A percentile compares a stretch with the other conserved stretches of the same genome.
Conservation (phyloP, 805 yeast genomes). For the Metschnikowia cerradonensis region DNA sequence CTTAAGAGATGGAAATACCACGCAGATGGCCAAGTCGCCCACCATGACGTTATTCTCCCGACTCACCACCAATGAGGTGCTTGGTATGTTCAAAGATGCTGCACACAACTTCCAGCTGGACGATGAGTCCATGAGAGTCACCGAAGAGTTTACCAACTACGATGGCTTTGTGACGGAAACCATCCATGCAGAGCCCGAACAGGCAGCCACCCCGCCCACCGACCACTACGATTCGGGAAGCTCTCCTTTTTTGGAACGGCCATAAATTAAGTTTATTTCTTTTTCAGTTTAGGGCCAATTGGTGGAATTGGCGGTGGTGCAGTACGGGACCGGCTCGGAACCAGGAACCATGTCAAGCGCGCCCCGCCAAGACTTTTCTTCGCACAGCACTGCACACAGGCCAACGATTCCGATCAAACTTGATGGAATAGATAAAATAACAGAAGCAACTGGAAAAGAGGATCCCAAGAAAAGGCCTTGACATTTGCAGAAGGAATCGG, state of each 20-base stretch:
- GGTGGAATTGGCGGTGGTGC: background rate
- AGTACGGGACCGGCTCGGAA: background rate
- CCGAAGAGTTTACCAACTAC: slow-evolving; percentile 29
- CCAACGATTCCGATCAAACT: background rate
- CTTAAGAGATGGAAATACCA: slow-evolving; percentile 33
- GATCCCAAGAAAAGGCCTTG: background rate
- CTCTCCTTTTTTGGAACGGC: slow-evolving; percentile 36
- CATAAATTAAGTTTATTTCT: background rate
- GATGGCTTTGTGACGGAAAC: slow-evolving; percentile 52
- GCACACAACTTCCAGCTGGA: slow-evolving; percentile 28
- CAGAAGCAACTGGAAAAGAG: background rate
- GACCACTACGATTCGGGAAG: slow-evolving; percentile 31
- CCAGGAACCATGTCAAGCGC: background rate
- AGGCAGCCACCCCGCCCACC: slow-evolving; percentile 26
- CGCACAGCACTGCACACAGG: slow-evolving; percentile 3
- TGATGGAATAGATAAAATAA: slow-evolving; percentile 4
- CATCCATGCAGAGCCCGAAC: slow-evolving; percentile 17
- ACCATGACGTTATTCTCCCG: slow-evolving; percentile 76
- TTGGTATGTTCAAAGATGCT: slow-evolving; percentile 68
- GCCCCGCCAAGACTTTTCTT: slow-evolving; percentile 2
- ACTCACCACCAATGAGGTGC: slow-evolving; percentile 69
- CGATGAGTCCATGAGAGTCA: slow-evolving; percentile 24
- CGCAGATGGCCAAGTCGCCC: slow-evolving; percentile 52
- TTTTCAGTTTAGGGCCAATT: too few species aligned
- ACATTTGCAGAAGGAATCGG: background rate